Evolutionary conservation across 192 early-diverging fungal genomes (phyloP), one percentile per base, ranked within the genome.

Genomic region (Backusella circina): DNA sequence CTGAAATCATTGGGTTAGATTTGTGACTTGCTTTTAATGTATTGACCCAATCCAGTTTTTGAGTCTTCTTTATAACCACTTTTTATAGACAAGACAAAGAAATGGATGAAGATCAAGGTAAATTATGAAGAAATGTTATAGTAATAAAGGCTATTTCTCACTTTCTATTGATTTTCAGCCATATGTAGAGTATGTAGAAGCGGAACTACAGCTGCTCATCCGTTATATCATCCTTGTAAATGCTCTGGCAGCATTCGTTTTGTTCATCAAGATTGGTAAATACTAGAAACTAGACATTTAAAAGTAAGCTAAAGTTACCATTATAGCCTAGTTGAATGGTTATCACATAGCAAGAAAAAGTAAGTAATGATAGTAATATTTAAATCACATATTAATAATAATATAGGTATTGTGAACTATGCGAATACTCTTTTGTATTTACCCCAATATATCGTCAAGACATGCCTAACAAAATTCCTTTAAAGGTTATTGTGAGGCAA

Each of bases 181-280:
- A 91, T 94, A 75, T 95, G 94, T 84, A 90, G 94, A 76, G 93
- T 95, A 36, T 95, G 94, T 67, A 90, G 94, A 37, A 85, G 87
- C 37, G 91, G 89, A 72, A 86, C 79, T 35, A 93, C 93, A 12
- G 77, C 82, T 8, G 88, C 91, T 9, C 91, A 97, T 74, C 96
- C 95, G 32, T 87, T 98, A 50, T 97, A 91, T 80, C 87, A 94
- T 80, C 97, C 97, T 5, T 98, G 97, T 83, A 95, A 95, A 82
- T 98, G 97, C 85, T 91, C 95, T 21, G 97, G 97, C 9, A 94
- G 93, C 77, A 98, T 98, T 82, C 89, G 90, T 75, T 95, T 90
- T 84, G 93, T 98, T 32, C 97, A 98, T 85, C 95, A 97, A 81
- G 87, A 91, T 50, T 97, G 93, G 92, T 91, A 86, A 70, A 6